Conservation (phyloP, 2,329 filamentous ascomycete genomes). For the Fusarium albosuccineum region DNA sequence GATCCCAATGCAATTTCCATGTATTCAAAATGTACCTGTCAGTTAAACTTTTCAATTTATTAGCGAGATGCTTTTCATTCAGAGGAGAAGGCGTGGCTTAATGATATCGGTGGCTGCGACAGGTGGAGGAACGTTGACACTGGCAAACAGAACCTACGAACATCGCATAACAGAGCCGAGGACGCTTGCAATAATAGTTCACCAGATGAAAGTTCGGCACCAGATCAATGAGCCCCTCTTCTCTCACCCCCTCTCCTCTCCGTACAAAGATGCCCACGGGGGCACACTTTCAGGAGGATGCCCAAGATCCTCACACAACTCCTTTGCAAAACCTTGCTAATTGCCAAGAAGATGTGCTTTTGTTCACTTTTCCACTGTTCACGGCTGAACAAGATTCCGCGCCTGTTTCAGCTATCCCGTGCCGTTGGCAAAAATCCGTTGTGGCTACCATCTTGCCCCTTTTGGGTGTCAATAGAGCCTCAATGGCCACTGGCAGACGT, state of each 20-base stretch:
- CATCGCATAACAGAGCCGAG: not conserved
- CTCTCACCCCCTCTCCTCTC: too few relatives aligned
- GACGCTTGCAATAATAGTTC: too few relatives aligned
- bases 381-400: not conserved
- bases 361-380: not conserved
- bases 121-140: not conserved
- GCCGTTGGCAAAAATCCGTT: conserved; percentile 10
- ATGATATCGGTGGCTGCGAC: not conserved
- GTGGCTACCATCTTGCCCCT: conserved; percentile 30
- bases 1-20: not conserved
- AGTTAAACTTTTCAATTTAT: too few relatives aligned
- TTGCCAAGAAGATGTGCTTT: not conserved
- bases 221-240: too few relatives aligned
- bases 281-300: too few relatives aligned
- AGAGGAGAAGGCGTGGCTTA: too few relatives aligned
- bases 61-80: too few relatives aligned
- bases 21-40: too few relatives aligned
- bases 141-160: not conserved
- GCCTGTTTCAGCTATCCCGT: conserved; percentile 16
- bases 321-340: not conserved
- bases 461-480: conserved; percentile 46
- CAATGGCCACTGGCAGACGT: conserved; percentile 34
- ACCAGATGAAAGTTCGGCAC: too few relatives aligned
- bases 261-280: too few relatives aligned
- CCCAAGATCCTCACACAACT: too few relatives aligned